phyloP scores from a whole-genome alignment of 2,329 filamentous ascomycete species.

The Ambrosiella cleistominuta region DNA sequence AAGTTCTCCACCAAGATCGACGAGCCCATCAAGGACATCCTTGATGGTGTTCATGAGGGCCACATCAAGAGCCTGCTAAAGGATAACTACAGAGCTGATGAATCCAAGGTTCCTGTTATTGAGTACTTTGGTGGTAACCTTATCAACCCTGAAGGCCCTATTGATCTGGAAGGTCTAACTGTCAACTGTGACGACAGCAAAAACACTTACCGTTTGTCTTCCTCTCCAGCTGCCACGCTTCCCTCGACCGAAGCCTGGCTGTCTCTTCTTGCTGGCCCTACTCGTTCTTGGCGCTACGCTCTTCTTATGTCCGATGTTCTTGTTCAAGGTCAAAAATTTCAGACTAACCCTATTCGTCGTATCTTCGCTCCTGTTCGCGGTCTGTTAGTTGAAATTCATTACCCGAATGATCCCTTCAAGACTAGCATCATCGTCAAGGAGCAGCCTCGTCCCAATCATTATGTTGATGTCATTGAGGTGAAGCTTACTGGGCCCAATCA shows the following conservation, averaged over 20 bases:
- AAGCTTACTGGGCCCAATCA: conserved; percentile 58
- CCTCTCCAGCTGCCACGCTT: conserved; percentile 53
- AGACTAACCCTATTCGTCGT: conserved; percentile 86
- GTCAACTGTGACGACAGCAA: conserved; percentile 63
- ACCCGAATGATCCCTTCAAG: conserved; percentile 67
- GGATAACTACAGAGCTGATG: conserved; percentile 64
- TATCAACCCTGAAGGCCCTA: conserved; percentile 47
- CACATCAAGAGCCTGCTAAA: conserved; percentile 67
- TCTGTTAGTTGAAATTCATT: conserved; percentile 70
- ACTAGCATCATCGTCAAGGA: conserved; percentile 79
- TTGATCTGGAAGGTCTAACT: conserved; percentile 72
- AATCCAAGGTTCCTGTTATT: conserved; percentile 58
- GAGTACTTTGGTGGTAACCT: conserved; percentile 94
- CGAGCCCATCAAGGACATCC: conserved; percentile 86
- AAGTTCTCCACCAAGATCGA: conserved; percentile 81
- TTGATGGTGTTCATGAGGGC: conserved; percentile 73
- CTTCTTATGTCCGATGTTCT: conserved; percentile 87
- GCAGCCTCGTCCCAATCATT: conserved; percentile 68
- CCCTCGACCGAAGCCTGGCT: conserved; percentile 75
- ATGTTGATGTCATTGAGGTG: conserved; percentile 76
- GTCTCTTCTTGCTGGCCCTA: conserved; percentile 66
- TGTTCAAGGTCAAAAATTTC: conserved; percentile 89
- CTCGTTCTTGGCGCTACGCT: conserved; percentile 84
- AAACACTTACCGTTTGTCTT: conserved; percentile 68
- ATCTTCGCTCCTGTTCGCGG: conserved; percentile 77